Conservation (phyloP, 1,284 basidiomycete species). For the Ustilago sp. region DNA sequence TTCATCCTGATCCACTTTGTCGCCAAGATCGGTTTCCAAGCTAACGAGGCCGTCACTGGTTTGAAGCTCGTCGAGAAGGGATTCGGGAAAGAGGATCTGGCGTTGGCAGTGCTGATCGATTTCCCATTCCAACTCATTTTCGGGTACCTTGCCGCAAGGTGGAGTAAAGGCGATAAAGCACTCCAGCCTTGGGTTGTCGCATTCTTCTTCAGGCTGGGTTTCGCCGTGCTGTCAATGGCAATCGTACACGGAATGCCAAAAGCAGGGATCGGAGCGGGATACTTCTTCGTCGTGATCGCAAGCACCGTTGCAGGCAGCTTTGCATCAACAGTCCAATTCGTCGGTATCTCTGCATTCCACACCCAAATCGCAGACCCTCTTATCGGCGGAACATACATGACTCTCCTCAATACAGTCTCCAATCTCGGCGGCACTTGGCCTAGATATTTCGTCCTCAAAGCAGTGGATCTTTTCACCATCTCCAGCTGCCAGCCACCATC, state of each 20-base stretch:
- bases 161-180: conserved; percentile 73
- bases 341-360: conserved; percentile 97
- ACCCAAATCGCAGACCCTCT: conserved; percentile 95
- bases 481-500: conserved; percentile 55
- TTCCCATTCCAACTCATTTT: conserved; percentile 97
- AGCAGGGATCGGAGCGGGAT: conserved; percentile 74
- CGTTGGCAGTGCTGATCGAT: conserved; percentile 92
- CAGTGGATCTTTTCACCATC: conserved; percentile 64
- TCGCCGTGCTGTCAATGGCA: conserved; percentile 78
- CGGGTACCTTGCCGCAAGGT: conserved; percentile 94
- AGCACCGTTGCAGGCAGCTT: conserved; percentile 89
- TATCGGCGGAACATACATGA: conserved; percentile 78
- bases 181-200: conserved; percentile 81
- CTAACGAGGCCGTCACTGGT: conserved; percentile 90
- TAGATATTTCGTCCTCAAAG: conserved; percentile 87
- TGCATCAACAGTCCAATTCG: conserved; percentile 95
- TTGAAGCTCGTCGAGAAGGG: conserved; percentile 98
- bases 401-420: conserved; percentile 92
- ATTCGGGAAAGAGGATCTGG: conserved; percentile 92
- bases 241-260: conserved; percentile 87
- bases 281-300: conserved; percentile 82
- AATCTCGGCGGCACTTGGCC: conserved; percentile 99
- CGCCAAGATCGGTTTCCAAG: conserved; percentile 94
- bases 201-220: conserved; percentile 85
- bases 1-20: conserved; percentile 89